A percentile compares a stretch with the other conserved stretches of the same genome.
Conservation (phyloP, 495 filamentous ascomycete species). For the Neurospora sp. region DNA sequence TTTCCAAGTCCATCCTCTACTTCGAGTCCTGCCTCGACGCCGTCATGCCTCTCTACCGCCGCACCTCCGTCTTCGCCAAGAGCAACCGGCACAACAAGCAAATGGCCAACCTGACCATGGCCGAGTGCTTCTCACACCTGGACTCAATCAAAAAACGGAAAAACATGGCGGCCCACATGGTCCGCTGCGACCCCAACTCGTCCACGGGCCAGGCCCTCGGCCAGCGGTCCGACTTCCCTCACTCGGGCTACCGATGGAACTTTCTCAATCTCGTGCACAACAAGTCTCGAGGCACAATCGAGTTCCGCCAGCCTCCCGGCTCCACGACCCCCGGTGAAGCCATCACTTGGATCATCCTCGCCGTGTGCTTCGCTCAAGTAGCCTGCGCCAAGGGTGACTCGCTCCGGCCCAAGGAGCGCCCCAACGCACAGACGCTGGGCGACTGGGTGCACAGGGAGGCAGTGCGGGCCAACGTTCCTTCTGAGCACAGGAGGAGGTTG, state of each 20-base stretch:
- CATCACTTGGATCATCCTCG: slow-evolving; percentile 19
- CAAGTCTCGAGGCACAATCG: slow-evolving; percentile 13
- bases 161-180: slow-evolving; percentile 13
- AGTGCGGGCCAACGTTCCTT: slow-evolving; percentile 2
- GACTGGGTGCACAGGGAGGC: slow-evolving; percentile 29
- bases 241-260: slow-evolving; percentile 17
- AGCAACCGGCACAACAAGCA: slow-evolving; percentile 21
- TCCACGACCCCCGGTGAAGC: slow-evolving; percentile 7
- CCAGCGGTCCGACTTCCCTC: slow-evolving; percentile 8
- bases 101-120: slow-evolving; percentile 3
- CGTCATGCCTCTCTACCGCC: slow-evolving; percentile 18
- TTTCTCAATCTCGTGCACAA: slow-evolving; percentile 9
- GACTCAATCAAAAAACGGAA: not conserved
- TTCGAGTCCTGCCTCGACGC: slow-evolving; percentile 24
- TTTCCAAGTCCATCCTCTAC: slow-evolving; percentile 18
- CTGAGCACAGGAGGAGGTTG: slow-evolving; percentile 3
- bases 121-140: slow-evolving; percentile 9
- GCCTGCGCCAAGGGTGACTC: slow-evolving; percentile 7
- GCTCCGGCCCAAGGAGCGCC: slow-evolving; percentile 5
- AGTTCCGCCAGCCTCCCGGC: slow-evolving; percentile 18
- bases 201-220: slow-evolving; percentile 14
- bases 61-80: slow-evolving; percentile 17
- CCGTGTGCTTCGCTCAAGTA: slow-evolving; percentile 18
- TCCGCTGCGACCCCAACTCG: slow-evolving; percentile 13
- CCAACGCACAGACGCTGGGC: slow-evolving; percentile 16